Conservation (phyloP, 805 yeast species). For the Kodamaea hsintzibuensis region DNA sequence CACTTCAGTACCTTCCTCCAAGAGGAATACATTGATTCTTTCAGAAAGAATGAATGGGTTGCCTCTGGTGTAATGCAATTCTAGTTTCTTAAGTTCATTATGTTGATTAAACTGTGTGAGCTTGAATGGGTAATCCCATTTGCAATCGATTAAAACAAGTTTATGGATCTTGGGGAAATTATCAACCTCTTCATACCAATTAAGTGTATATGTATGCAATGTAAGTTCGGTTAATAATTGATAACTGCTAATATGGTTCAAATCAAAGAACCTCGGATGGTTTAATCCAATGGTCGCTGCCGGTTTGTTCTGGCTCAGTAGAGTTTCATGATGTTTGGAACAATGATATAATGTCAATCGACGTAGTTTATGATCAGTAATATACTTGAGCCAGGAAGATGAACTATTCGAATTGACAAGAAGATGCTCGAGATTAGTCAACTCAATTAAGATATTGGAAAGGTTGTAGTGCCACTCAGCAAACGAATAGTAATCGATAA, state of each 20-base stretch:
- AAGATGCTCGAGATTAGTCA: conserved; percentile 26
- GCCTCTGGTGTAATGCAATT: conserved; percentile 26
- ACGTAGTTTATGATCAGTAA: conserved; percentile 20
- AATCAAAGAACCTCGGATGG: conserved; percentile 37
- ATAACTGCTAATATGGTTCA: conserved; percentile 45
- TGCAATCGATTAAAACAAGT: conserved; percentile 44
- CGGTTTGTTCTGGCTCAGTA: conserved; percentile 5
- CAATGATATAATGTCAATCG: conserved; percentile 30
- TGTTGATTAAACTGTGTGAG: conserved; percentile 35
- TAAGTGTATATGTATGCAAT: conserved; percentile 43
- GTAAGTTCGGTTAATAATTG: conserved; percentile 30
- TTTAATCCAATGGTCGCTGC: background rate
- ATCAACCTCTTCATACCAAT: conserved; percentile 33
- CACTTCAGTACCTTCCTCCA: conserved; percentile 19
- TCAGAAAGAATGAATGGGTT: conserved; percentile 40
- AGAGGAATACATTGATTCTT: conserved; percentile 33
- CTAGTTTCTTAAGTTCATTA: conserved; percentile 22
- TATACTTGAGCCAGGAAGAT: conserved; percentile 44
- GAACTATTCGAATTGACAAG: conserved; percentile 35
- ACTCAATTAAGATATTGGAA: conserved; percentile 18
- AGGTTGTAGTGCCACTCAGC: conserved; percentile 40
- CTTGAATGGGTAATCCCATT: conserved; percentile 59
- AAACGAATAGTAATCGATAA: conserved; percentile 31
- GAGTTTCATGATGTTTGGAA: conserved; percentile 18
- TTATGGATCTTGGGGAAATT: conserved; percentile 18